Evolutionary conservation across 768 basidiomycete species (phyloP).

Genomic region (Lentinula aciculospora): DNA sequence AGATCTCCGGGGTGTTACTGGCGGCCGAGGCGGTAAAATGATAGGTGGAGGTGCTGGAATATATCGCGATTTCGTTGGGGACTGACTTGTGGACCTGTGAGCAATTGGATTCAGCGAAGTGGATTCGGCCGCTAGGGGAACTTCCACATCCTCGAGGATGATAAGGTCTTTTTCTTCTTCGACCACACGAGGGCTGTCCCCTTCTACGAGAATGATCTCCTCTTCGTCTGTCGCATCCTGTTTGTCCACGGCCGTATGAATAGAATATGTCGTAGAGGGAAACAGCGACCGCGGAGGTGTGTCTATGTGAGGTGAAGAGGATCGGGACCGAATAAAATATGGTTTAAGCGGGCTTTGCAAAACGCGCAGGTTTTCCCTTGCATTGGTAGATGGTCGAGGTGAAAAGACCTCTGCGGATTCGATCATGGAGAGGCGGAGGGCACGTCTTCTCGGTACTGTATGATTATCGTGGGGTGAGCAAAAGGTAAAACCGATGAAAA

Average conservation of each 20-base stretch:
- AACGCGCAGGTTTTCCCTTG: constrained; percentile 57
- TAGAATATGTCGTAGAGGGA: not conserved
- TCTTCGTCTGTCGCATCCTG: constrained; percentile 36
- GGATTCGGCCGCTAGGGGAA: constrained; percentile 8
- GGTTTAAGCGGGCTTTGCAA: constrained; percentile 52
- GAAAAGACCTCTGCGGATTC: constrained; percentile 69
- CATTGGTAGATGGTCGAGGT: constrained; percentile 54
- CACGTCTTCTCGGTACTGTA: constrained; percentile 31
- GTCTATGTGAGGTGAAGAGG: constrained; percentile 6
- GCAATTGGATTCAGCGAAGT: constrained; percentile 11
- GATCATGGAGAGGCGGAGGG: constrained; percentile 71
- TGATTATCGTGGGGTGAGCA: not conserved
- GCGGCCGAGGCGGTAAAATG: constrained; percentile 24
- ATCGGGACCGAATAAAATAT: not conserved
- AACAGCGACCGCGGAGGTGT: not conserved
- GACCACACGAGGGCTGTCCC: constrained; percentile 59
- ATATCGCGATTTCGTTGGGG: constrained; percentile 9
- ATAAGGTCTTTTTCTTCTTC: constrained; percentile 68
- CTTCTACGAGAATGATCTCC: constrained; percentile 57
- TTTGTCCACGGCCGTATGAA: not conserved
- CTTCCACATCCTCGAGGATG: constrained; percentile 63
- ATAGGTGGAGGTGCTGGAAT: constrained; percentile 13
- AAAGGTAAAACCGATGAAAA: not conserved
- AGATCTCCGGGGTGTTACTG: constrained; percentile 19
- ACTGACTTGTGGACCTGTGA: constrained; percentile 10